Base-by-base conservation (phyloP, 2,329 filamentous ascomycete genomes). In the Fusarium temperatum region DNA sequence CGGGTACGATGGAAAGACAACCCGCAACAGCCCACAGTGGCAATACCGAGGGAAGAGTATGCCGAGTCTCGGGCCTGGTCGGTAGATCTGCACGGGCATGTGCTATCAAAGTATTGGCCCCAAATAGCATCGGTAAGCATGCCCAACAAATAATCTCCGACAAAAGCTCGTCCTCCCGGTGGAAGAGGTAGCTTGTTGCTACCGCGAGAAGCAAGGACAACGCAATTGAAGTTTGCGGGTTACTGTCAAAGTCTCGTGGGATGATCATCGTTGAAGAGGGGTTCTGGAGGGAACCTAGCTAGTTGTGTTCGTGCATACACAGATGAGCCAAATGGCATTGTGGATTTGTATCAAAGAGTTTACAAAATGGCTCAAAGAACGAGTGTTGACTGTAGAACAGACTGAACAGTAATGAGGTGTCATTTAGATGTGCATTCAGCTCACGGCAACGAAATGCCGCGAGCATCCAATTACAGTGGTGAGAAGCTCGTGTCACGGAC, bases 21-120 rank as follows among this genome's bases (percentile, higher is more conserved):
- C 35, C 30, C 28, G 28, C 55, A 32, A 58, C 30, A n/a, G n/a
- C 30, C 41, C 55, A 48, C 42, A 48, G 10, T 3, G n/a, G n/a
- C 0, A 22, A 28, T 26, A 8, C 4, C 1, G 22, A 8, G n/a
- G 41, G n/a, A 5, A 5, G n/a, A 14, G 8, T 13, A 9, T 22
- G 39, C 41, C 8, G n/a, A 17, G n/a, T 14, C n/a, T 20, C n/a
- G 2, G 5, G 18, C 14, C n/a, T 36, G 8, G 35, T 36, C 3
- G 13, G 28, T 7, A 28, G 24, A 7, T 48, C 30, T 28, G 8
- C 14, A 58, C 2, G 7, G 20, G 5, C 24, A 2, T 26, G 14
- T 9, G 3, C 30, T 8, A 13, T 6, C 24, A 14, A 26, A 11
- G 11, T 18, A 10, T 17, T 13, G 18, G 55, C n/a, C 28, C 32